A percentile compares a stretch with the other conserved stretches of the same genome.
Conservation (phyloP, 208 protist species). For the Angomonas deanei region DNA sequence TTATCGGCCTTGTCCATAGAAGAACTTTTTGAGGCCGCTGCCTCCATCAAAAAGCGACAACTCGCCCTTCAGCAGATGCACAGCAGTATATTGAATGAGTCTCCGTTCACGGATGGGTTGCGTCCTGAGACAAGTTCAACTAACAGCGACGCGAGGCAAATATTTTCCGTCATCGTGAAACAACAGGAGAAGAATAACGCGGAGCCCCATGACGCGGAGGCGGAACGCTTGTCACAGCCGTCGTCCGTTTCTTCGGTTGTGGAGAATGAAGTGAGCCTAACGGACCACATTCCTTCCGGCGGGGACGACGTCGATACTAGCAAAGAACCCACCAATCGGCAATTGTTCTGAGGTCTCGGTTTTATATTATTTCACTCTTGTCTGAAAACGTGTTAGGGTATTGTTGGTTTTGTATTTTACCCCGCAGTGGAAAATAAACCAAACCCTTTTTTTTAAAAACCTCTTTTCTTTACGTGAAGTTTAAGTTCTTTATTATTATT, state of each 20-base stretch:
- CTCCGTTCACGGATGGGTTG: neutral
- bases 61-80: slow-evolving; percentile 49
- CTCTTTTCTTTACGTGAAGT: neutral
- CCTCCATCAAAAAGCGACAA: slow-evolving; percentile 48
- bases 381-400: neutral
- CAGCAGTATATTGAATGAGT: slow-evolving; percentile 13
- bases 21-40: slow-evolving; percentile 68
- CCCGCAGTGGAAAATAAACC: too few relatives aligned
- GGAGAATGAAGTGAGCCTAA: too few relatives aligned
- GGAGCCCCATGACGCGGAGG: neutral
- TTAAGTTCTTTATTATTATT: slow-evolving; percentile 6
- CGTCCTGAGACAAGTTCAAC: too few relatives aligned
- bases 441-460: neutral
- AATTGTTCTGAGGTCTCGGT: neutral
- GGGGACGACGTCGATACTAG: neutral
- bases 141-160: neutral
- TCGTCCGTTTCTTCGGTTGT: neutral
- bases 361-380: neutral
- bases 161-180: neutral
- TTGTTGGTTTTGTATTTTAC: too few relatives aligned
- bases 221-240: neutral
- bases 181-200: neutral
- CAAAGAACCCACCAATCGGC: neutral
- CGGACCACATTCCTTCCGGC: too few relatives aligned
- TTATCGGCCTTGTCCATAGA: slow-evolving; percentile 52